Percentiles rank a stretch among this genome's conserved stretches.
These are phyloP conservation scores for Crucibulum laeve DNA, from an alignment of 768 basidiomycete species.

Conservation along the genomic window DNA sequence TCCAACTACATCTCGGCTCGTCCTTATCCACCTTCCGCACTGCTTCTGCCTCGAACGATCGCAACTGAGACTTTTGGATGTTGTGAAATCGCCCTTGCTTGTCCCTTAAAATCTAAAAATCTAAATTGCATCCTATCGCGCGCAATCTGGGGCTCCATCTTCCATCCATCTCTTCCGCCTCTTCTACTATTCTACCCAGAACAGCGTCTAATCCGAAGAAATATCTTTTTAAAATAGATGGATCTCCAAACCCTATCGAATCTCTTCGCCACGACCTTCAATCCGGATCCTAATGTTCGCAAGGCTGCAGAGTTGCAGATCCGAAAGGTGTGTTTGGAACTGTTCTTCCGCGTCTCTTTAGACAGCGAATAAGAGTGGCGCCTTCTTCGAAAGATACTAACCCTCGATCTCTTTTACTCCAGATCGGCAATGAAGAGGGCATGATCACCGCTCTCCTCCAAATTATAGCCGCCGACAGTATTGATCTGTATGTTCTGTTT, in stretches of 20 bases:
- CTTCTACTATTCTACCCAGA: no score
- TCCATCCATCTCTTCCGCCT: no score
- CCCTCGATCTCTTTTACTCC: slow-evolving; percentile 8
- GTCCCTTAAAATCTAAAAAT: no score
- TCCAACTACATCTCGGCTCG: no score
- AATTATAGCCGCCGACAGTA: slow-evolving; percentile 74
- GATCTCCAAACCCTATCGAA: slow-evolving; percentile 72
- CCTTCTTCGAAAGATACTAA: slow-evolving; percentile 6
- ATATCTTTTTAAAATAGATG: no score
- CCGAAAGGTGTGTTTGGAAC: slow-evolving; percentile 54
- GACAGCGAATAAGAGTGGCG: slow-evolving; percentile 2
- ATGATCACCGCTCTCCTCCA: slow-evolving; percentile 80
- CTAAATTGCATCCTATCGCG: no score
- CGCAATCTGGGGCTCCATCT: no score
- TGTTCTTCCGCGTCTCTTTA: slow-evolving; percentile 2
- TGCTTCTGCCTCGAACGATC: no score
- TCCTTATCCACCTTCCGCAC: no score
- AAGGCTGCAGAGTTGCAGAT: slow-evolving; percentile 86
- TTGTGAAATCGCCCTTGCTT: no score
- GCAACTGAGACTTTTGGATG: no score
- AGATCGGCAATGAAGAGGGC: slow-evolving; percentile 81
- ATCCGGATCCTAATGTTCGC: slow-evolving; percentile 81
- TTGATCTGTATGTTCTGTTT: slow-evolving; percentile 67
- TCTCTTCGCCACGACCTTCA: slow-evolving; percentile 78
- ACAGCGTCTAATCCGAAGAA: no score